phyloP scores from a whole-genome alignment of 768 basidiomycete genomes.

The Rhizopogon rudus region DNA sequence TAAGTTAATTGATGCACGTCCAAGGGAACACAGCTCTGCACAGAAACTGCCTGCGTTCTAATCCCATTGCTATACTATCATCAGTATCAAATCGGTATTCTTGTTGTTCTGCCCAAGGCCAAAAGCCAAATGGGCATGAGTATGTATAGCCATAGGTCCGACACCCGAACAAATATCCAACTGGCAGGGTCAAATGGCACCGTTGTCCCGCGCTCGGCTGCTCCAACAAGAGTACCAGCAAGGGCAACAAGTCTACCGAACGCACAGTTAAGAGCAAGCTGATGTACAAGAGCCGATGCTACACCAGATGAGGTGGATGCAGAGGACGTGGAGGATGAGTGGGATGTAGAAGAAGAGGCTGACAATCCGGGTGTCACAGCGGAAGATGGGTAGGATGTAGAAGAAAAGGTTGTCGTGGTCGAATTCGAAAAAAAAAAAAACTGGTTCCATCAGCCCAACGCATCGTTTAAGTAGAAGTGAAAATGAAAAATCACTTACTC shows the following conservation, averaged over 20 bases:
- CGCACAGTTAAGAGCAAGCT: constrained; percentile 13
- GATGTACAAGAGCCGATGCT: constrained; percentile 10
- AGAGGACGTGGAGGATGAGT: not conserved
- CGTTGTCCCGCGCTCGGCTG: constrained; percentile 2
- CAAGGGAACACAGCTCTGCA: too few relatives aligned
- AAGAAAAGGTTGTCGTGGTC: not conserved
- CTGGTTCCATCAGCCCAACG: constrained; percentile 1
- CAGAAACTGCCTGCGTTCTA: too few relatives aligned
- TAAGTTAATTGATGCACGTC: too few relatives aligned
- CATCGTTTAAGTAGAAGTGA: too few relatives aligned
- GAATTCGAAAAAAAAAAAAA: not conserved
- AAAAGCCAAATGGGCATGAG: too few relatives aligned
- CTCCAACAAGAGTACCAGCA: constrained; percentile 20
- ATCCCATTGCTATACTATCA: too few relatives aligned
- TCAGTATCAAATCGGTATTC: too few relatives aligned
- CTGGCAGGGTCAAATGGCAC: too few relatives aligned
- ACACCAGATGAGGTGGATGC: constrained; percentile 4
- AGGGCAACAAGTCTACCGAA: constrained; percentile 21
- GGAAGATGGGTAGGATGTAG: too few relatives aligned
- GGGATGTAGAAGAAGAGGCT: not conserved
- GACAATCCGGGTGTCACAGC: not conserved
- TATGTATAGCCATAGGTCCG: too few relatives aligned
- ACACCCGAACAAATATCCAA: too few relatives aligned
- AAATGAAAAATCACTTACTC: constrained; percentile 3
- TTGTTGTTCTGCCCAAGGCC: too few relatives aligned